A percentile compares a stretch with the other conserved stretches of the same genome.
phyloP scores from a whole-genome alignment of 2,329 filamentous ascomycete genomes.

The Dendryphion nanum region DNA sequence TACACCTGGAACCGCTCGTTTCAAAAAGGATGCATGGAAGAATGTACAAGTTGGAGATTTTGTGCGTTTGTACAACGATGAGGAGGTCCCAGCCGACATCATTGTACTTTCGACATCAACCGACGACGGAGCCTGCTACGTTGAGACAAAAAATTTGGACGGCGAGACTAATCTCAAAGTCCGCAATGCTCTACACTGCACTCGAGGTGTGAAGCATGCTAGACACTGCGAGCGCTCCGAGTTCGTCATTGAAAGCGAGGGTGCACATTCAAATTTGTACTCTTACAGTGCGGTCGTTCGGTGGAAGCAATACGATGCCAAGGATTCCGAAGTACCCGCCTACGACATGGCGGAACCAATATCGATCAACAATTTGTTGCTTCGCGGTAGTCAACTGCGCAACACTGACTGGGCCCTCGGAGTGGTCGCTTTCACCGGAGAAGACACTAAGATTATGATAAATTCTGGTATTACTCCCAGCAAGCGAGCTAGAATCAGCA shows the following conservation, averaged over 20 bases:
- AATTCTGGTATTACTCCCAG: conserved; percentile 94
- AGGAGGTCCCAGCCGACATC: conserved; percentile 91
- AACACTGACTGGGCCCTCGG: conserved; percentile 97
- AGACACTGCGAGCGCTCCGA: conserved; percentile 87
- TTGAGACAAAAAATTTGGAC: conserved; percentile 97
- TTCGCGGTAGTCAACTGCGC: conserved; percentile 87
- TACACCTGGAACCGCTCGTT: conserved; percentile 70
- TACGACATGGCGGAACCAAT: conserved; percentile 89
- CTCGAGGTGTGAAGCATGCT: conserved; percentile 79
- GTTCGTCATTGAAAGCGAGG: conserved; percentile 86
- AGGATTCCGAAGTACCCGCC: conserved; percentile 60
- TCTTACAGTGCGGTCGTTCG: conserved; percentile 87
- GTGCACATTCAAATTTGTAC: conserved; percentile 90
- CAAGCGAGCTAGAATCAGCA: conserved; percentile 87
- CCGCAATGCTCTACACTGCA: conserved; percentile 83
- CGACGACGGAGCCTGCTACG: conserved; percentile 89
- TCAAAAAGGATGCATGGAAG: conserved; percentile 95
- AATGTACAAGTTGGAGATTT: conserved; percentile 94
- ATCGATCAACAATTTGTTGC: conserved; percentile 89
- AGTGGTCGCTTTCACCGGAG: conserved; percentile 88
- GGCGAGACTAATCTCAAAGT: conserved; percentile 98
- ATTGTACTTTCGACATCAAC: conserved; percentile 93
- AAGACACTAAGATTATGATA: conserved; percentile 99
- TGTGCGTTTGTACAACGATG: conserved; percentile 92
- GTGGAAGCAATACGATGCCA: conserved; percentile 74